Evolutionary conservation across 2,329 filamentous ascomycete species (phyloP).

Genomic region (Alternaria brassicicola): DNA sequence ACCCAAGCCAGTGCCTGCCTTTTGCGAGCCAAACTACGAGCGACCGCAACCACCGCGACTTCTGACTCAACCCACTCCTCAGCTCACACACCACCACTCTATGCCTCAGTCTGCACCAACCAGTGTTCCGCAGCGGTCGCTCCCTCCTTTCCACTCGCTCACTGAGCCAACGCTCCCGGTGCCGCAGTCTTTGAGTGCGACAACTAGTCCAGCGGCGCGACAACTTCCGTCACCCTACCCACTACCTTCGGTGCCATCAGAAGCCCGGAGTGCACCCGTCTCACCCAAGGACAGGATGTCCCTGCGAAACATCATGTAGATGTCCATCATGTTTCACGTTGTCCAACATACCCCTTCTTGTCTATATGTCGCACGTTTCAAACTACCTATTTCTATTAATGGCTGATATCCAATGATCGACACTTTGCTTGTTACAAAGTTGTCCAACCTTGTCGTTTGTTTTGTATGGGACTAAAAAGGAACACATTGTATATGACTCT

Average conservation of each 20-base stretch:
- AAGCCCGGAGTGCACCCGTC: conserved; percentile 41
- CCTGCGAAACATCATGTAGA: conserved; percentile 44
- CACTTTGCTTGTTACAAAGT: conserved; percentile 16
- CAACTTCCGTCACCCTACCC: conserved; percentile 42
- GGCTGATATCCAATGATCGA: conserved; percentile 17
- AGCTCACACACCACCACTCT: conserved; percentile 41
- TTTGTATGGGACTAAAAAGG: conserved; percentile 18
- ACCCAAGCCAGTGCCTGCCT: conserved; percentile 18
- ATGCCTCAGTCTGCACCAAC: conserved; percentile 37
- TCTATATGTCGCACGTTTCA: conserved; percentile 20
- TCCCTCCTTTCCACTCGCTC: conserved; percentile 44
- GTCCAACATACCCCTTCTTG: conserved; percentile 30
- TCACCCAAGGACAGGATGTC: conserved; percentile 46
- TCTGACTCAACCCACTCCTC: conserved; percentile 41
- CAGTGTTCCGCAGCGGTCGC: conserved; percentile 32
- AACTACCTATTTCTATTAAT: conserved; percentile 24
- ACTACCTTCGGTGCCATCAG: conserved; percentile 22
- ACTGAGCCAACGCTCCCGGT: conserved; percentile 39
- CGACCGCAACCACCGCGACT: conserved; percentile 37
- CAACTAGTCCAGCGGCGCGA: conserved; percentile 37
- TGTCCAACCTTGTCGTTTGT: conserved; percentile 10
- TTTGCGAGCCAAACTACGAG: conserved; percentile 36
- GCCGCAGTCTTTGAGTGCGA: conserved; percentile 28
- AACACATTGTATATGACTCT: conserved; percentile 16
- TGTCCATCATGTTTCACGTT: conserved; percentile 30